Evolutionary conservation across 176 grass and related monocot genomes (phyloP).

Genomic region (Rhynchospora pubera): DNA sequence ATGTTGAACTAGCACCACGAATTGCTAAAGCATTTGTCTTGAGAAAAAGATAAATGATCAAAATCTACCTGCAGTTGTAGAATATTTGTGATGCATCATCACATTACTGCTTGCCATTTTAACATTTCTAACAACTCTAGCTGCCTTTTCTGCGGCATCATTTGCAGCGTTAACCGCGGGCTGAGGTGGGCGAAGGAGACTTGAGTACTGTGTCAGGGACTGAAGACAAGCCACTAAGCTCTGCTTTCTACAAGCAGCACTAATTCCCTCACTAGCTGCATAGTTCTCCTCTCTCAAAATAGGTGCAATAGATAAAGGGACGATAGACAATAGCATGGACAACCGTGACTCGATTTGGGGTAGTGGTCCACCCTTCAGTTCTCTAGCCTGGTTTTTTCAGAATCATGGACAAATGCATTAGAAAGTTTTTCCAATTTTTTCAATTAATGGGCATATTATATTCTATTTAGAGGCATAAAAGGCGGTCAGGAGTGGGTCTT

Average conservation of each 20-base stretch:
- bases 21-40: too few species aligned
- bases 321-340: slow-evolving; percentile 56
- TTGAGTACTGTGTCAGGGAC: slow-evolving; percentile 43
- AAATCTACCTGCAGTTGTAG: background rate
- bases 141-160: slow-evolving; percentile 56
- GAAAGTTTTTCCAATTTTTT: background rate
- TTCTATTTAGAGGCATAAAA: too few species aligned
- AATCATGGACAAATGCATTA: background rate
- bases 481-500: too few species aligned
- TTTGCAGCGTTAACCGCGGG: slow-evolving; percentile 39
- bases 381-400: slow-evolving; percentile 26
- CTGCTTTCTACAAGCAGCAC: slow-evolving; percentile 30
- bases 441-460: background rate
- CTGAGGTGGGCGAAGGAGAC: slow-evolving; percentile 54
- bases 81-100: background rate
- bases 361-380: slow-evolving; percentile 39
- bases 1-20: too few species aligned
- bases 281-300: slow-evolving; percentile 38
- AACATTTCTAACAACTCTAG: slow-evolving; percentile 35
- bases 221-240: slow-evolving; percentile 48
- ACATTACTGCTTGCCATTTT: slow-evolving; percentile 32
- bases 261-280: slow-evolving; percentile 15
- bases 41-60: too few species aligned
- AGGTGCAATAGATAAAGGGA: slow-evolving; percentile 50
- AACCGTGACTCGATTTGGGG: slow-evolving; percentile 51